A percentile compares a stretch with the other conserved stretches of the same genome.
Evolutionary conservation across 352 stramenopile species (phyloP).

Genomic region (Pelagophyceae sp.): DNA sequence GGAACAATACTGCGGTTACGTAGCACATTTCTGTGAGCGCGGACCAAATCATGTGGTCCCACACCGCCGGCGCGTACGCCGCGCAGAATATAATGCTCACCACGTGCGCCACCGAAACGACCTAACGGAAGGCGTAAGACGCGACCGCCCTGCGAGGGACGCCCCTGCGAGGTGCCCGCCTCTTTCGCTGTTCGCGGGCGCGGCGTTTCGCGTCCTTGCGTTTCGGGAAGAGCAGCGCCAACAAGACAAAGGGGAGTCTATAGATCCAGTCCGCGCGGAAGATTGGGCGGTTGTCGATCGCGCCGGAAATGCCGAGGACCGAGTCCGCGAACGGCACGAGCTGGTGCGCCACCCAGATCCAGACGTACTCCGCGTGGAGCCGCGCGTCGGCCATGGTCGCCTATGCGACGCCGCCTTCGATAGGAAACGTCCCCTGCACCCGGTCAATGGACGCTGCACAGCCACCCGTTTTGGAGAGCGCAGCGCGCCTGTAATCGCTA

Average conservation of each 20-base stretch:
- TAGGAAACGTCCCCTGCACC: too few relatives aligned
- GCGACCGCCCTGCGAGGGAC: too few relatives aligned
- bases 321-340: conserved; percentile 3
- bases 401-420: too few relatives aligned
- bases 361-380: too few relatives aligned
- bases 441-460: too few relatives aligned
- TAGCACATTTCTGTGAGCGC: not conserved
- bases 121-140: too few relatives aligned
- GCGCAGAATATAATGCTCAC: not conserved
- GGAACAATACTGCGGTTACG: not conserved
- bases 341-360: not conserved
- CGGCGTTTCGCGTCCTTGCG: too few relatives aligned
- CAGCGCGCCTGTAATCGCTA: too few relatives aligned
- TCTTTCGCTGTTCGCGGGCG: too few relatives aligned
- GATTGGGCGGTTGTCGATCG: conserved; percentile 7
- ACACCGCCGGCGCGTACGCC: not conserved
- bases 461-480: too few relatives aligned
- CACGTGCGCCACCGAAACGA: not conserved
- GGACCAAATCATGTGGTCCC: conserved; percentile 18
- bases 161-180: too few relatives aligned
- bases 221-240: not conserved
- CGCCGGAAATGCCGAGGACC: conserved; percentile 9
- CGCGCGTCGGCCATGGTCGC: too few relatives aligned
- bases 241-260: not conserved
- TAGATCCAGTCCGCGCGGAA: not conserved